These are phyloP conservation scores for Clitopilus passeckerianus DNA, from an alignment of 768 basidiomycete genomes.

Conservation along the genomic window DNA sequence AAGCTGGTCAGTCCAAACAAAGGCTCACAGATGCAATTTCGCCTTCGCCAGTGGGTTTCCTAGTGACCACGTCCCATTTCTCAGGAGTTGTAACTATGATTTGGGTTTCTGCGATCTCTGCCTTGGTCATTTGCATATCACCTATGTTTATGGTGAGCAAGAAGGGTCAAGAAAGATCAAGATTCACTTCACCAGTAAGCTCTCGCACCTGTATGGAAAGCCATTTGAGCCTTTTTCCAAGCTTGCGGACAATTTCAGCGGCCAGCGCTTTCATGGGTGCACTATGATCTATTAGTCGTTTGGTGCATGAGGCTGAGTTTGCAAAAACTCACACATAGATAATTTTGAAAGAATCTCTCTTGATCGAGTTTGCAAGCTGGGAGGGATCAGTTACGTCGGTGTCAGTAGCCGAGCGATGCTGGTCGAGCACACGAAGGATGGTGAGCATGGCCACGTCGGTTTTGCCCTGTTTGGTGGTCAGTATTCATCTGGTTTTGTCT, in stretches of 20 bases:
- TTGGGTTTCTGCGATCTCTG: conserved; percentile 92
- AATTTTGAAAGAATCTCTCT: conserved; percentile 81
- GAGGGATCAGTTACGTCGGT: conserved; percentile 11
- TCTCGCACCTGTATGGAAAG: conserved; percentile 83
- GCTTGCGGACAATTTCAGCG: conserved; percentile 90
- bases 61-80: conserved; percentile 99
- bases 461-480: conserved; percentile 70
- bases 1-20: not conserved
- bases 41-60: conserved; percentile 95
- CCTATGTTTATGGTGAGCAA: conserved; percentile 34
- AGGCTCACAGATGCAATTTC: conserved; percentile 82
- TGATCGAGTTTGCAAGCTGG: conserved; percentile 45
- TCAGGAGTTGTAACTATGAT: conserved; percentile 99
- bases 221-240: conserved; percentile 88
- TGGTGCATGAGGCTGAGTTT: not conserved
- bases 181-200: conserved; percentile 61
- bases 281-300: conserved; percentile 28
- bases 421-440: conserved; percentile 82
- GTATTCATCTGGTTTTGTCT: not conserved
- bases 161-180: not conserved
- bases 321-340: conserved; percentile 78
- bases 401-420: conserved; percentile 40
- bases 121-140: conserved; percentile 96
- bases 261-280: conserved; percentile 99
- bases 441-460: conserved; percentile 96